Percentiles rank a stretch among this genome's conserved stretches.
Conservation (phyloP, 345 rosid species). For the Mercurialis annua region DNA sequence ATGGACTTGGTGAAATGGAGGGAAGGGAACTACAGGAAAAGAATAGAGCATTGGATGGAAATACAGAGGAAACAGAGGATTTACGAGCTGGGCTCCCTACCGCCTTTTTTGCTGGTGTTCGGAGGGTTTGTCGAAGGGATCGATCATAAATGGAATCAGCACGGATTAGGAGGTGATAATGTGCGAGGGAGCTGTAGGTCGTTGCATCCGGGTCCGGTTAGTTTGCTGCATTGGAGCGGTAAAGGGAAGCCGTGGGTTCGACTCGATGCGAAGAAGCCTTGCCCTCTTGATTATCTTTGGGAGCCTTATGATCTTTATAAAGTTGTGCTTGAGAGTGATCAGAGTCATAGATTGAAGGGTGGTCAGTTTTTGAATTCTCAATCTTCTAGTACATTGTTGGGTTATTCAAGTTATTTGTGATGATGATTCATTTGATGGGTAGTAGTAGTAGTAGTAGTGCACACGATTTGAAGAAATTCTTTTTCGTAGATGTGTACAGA, state of each 20-base stretch:
- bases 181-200: constrained; percentile 79
- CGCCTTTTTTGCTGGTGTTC: constrained; percentile 83
- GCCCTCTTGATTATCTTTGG: constrained; percentile 80
- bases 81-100: constrained; percentile 85
- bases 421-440: constrained; percentile 23
- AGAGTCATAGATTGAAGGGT: constrained; percentile 15
- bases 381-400: constrained; percentile 28
- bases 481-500: constrained; percentile 40
- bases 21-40: constrained; percentile 56
- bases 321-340: neutral
- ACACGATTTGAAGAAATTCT: constrained; percentile 17
- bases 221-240: constrained; percentile 97
- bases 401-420: constrained; percentile 42
- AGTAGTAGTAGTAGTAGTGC: too few relatives aligned
- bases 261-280: constrained; percentile 69
- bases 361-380: constrained; percentile 26
- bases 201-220: constrained; percentile 83
- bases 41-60: constrained; percentile 88
- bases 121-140: constrained; percentile 78
- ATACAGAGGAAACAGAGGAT: constrained; percentile 66
- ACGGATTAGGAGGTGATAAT: constrained; percentile 94
- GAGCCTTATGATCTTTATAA: constrained; percentile 68
- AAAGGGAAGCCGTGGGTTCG: constrained; percentile 97
- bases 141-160: constrained; percentile 92
- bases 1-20: constrained; percentile 85